Evolutionary conservation across 1,139 yeast genomes (phyloP), one percentile per base, ranked within the genome.

Genomic region (Nadsonia commutata): DNA sequence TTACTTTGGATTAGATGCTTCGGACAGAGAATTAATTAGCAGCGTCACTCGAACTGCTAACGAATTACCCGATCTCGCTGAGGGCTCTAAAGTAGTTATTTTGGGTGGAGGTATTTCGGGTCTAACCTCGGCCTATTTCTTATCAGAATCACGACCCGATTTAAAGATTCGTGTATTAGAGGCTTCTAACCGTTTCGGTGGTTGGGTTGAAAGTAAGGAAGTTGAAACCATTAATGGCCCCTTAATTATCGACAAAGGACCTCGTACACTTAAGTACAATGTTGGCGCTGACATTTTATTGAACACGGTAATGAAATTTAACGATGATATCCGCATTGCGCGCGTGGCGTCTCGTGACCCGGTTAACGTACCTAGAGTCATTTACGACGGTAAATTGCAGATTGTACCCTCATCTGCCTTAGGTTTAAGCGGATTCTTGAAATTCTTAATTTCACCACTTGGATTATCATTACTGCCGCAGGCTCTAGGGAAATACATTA

Each of bases 101-200:
- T 57, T 85, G 2, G 98, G 98, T 0, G 82, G 83, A 0, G 98
- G 98, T 0, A 72, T 88, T 2, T 80, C 95, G 1, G 97, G 97
- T 0, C 67, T 90, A 3, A 67, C 90, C 1, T 78, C 75, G 52
- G 80, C 93, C 0, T 86, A 82, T 59, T 82, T 82, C 52, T 66
- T 88, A 18, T 67, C 72, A 36, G 72, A 71, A 47, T 58, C 83
- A 13, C 68, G 95, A 42, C 69, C 69, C 0, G 95, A 85, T 57
- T 52, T 84, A 18, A 61, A 64, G 8, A 70, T 90, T 43, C 73
- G 74, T 1, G 58, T 90, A 0, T 72, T 70, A 48, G 97, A 90
- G 52, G 59, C 69, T 20, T 50, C 67, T 2, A 43, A 55, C 1
- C 63, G 74, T 40, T 64, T 75, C 5, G 96, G 96, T 17, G 98